Conservation (phyloP, 805 yeast genomes). For the Yarrowia sp. region DNA sequence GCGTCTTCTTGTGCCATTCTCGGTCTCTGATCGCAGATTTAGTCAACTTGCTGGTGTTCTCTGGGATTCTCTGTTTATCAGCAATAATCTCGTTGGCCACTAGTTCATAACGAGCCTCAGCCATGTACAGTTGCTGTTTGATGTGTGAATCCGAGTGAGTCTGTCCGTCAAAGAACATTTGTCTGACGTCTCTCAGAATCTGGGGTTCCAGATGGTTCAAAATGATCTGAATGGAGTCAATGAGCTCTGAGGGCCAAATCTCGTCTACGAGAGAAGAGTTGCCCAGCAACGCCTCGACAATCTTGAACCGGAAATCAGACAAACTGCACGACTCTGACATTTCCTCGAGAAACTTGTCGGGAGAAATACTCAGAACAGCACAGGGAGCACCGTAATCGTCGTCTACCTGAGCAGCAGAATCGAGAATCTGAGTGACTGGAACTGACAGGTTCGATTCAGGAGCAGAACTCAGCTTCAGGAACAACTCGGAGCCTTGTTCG, state of each 20-base stretch:
- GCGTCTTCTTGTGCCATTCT: slow-evolving; percentile 21
- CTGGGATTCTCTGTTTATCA: slow-evolving; percentile 11
- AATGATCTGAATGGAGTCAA: slow-evolving; percentile 8
- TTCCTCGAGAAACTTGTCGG: slow-evolving; percentile 13
- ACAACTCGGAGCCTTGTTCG: slow-evolving; percentile 33
- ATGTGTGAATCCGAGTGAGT: slow-evolving; percentile 6
- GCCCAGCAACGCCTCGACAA: slow-evolving; percentile 27
- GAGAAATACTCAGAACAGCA: slow-evolving; percentile 1
- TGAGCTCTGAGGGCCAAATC: slow-evolving; percentile 32
- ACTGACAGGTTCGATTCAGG: slow-evolving; percentile 33
- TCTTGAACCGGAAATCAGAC: slow-evolving; percentile 30
- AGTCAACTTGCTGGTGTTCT: slow-evolving; percentile 7
- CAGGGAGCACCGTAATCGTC: slow-evolving; percentile 3
- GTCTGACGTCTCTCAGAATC: slow-evolving; percentile 19
- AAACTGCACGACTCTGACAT: slow-evolving; percentile 23
- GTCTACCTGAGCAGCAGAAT: slow-evolving; percentile 30
- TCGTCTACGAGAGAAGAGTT: slow-evolving; percentile 27
- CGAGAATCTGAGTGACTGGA: slow-evolving; percentile 36
- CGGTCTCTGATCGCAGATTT: slow-evolving; percentile 11
- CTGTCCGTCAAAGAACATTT: slow-evolving; percentile 30
- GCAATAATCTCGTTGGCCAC: slow-evolving; percentile 32
- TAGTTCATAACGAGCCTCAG: slow-evolving; percentile 31
- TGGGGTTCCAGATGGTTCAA: slow-evolving; percentile 31
- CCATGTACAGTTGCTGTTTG: slow-evolving; percentile 18
- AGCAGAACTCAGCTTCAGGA: slow-evolving; percentile 21